These are phyloP conservation scores for Phialocephala subalpina DNA, from an alignment of 2,329 filamentous ascomycete species.

Conservation along the genomic window DNA sequence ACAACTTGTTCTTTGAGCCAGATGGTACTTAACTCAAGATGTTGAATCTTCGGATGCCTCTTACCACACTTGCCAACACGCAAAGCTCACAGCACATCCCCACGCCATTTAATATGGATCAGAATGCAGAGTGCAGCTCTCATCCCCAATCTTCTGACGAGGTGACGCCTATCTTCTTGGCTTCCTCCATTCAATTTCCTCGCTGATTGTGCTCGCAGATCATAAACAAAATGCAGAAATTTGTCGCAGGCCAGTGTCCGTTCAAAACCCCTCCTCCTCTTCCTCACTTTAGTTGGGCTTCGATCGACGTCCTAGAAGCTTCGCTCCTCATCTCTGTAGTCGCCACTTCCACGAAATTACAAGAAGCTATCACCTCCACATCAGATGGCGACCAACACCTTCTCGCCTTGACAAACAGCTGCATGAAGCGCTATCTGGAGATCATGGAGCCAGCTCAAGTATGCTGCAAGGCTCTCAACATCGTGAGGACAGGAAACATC, in stretches of 20 bases:
- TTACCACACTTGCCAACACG: not conserved
- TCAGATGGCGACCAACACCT: not conserved
- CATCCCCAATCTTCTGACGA: not conserved
- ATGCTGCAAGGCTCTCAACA: not conserved
- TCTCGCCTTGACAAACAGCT: not conserved
- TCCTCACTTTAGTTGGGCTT: constrained; percentile 2
- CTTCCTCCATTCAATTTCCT: no score
- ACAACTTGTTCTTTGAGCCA: not conserved
- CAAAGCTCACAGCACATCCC: not conserved
- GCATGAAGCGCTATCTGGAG: not conserved
- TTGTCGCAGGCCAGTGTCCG: not conserved
- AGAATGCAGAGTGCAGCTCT: not conserved
- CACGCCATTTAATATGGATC: not conserved
- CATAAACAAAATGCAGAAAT: not conserved
- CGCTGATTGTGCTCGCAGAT: not conserved
- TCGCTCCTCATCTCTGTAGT: not conserved
- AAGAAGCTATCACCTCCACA: not conserved
- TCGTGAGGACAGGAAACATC: not conserved
- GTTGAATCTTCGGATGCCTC: not conserved
- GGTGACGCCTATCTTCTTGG: not conserved
- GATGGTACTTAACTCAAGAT: not conserved
- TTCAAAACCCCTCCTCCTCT: not conserved
- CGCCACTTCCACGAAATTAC: not conserved
- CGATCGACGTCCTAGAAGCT: not conserved
- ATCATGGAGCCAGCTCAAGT: not conserved